Evolutionary conservation across 768 basidiomycete genomes (phyloP).

Genomic region (Neoboletus brunneissimus): DNA sequence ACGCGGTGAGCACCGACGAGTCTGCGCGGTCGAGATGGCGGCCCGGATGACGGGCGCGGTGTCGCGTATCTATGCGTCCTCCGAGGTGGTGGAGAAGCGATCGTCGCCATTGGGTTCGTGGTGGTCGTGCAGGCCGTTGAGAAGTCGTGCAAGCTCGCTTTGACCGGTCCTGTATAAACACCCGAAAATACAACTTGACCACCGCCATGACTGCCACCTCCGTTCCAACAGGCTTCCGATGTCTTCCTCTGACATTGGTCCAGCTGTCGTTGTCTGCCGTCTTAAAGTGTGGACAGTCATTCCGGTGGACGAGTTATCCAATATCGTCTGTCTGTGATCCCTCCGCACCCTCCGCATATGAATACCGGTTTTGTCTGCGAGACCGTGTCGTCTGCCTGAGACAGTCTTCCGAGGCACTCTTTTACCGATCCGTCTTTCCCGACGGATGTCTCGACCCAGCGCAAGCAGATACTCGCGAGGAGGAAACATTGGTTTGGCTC

Average conservation of each 20-base stretch:
- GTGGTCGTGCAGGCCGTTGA: background rate
- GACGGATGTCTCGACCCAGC: constrained; percentile 32
- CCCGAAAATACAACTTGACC: constrained; percentile 2
- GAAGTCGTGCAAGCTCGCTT: background rate
- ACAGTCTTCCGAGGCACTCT: constrained; percentile 61
- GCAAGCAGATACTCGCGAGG: constrained; percentile 41
- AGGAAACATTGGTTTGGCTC: constrained; percentile 73
- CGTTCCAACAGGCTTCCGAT: constrained; percentile 45
- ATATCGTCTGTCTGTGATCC: constrained; percentile 13
- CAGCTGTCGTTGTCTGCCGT: constrained; percentile 80
- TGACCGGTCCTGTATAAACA: constrained; percentile 2
- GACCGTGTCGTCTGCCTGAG: constrained; percentile 85
- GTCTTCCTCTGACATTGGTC: constrained; percentile 55
- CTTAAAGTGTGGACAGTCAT: constrained; percentile 80
- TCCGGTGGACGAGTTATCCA: constrained; percentile 68
- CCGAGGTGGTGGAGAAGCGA: constrained; percentile 59
- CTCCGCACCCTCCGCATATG: constrained; percentile 38
- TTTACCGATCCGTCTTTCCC: constrained; percentile 72
- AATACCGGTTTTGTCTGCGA: constrained; percentile 76
- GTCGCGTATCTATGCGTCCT: constrained; percentile 40
- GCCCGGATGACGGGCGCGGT: constrained; percentile 23
- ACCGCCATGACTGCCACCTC: constrained; percentile 8
- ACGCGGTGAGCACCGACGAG: constrained; percentile 25
- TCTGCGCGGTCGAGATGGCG: constrained; percentile 28
- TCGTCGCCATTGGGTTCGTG: constrained; percentile 40